Evolutionary conservation across 2,329 filamentous ascomycete genomes (phyloP).

Genomic region (Clonostachys rhizophaga): DNA sequence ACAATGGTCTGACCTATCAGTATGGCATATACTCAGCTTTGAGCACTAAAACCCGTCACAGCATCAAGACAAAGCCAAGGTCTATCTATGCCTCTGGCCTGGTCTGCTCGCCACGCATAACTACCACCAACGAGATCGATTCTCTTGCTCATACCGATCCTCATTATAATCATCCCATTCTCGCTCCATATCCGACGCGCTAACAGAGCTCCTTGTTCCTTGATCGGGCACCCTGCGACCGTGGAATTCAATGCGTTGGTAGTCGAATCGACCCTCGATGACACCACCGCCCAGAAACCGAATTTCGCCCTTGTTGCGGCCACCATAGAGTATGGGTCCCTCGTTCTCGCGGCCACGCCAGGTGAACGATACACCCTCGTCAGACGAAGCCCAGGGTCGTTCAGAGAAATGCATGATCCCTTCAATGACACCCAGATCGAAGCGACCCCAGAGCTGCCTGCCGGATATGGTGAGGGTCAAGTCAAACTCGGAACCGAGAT

Average conservation of each 20-base stretch:
- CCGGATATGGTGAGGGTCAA: constrained; percentile 31
- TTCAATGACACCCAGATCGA: constrained; percentile 32
- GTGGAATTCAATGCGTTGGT: constrained; percentile 17
- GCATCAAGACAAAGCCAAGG: no score
- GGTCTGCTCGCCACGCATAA: no score
- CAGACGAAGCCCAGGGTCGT: constrained; percentile 23
- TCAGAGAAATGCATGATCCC: constrained; percentile 34
- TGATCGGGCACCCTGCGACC: constrained; percentile 14
- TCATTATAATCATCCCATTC: constrained; percentile 22
- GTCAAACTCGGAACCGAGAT: constrained; percentile 11
- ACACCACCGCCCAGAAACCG: constrained; percentile 28
- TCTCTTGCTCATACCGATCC: constrained; percentile 17
- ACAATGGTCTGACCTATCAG: no score
- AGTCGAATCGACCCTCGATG: constrained; percentile 21
- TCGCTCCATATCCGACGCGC: constrained; percentile 12
- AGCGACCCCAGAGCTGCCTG: constrained; percentile 36
- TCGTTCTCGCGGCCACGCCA: constrained; percentile 28
- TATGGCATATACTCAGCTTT: no score
- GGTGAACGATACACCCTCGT: constrained; percentile 14
- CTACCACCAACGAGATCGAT: constrained; percentile 8
- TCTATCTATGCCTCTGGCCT: no score
- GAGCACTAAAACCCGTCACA: no score
- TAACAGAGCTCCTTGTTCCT: constrained; percentile 19
- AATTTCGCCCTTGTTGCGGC: constrained; percentile 20
- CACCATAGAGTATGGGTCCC: constrained; percentile 16